Evolutionary conservation across 352 stramenopile genomes (phyloP), one percentile per base, ranked within the genome.

Genomic region (Phytophthora melonis): DNA sequence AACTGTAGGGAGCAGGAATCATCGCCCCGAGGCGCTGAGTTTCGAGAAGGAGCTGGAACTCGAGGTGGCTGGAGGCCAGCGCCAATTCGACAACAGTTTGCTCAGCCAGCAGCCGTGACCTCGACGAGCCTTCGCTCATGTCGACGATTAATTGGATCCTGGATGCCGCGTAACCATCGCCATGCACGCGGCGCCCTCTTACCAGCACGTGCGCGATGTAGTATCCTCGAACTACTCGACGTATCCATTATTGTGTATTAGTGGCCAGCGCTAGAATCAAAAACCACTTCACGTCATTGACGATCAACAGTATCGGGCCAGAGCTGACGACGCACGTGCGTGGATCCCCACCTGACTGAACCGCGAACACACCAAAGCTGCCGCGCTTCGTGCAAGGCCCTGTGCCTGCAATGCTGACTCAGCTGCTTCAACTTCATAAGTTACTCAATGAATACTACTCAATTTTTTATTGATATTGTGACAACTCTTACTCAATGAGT

Each of bases 31-130:
- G 21, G 6, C 11, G 21, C n/a, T 56, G 50, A 34, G 50, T 18
- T 56, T 34, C 36, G 50, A 58, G 25, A 58, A 36, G 23, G 25
- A 58, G 52, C 52, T 58, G 50, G 32, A 57, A 57, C 9, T 57
- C 50, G 50, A 34, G 36, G 5, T 58, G 7, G 5, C 30, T 58
- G 23, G 30, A 41, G 52, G 11, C 10, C 25, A 21, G 52, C 25
- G n/a, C 8, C n/a, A 23, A 32, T 7, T 53, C 6, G 47, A 19
- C 47, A 54, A 54, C n/a, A 18, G 47, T 23, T 41, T 18, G 11
- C 10, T 5, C 25, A 18, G 23, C 5, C 50, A 57, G 7, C 23
- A 10, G 23, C 13, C 23, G 3, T 16, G 53, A 14, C 53, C 30
- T 43, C 14, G 23, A 55, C 49, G 49, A 55, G 19, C 19, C 11